Base-by-base conservation (phyloP, 2,329 filamentous ascomycete species). In the Phialophora verrucosa region DNA sequence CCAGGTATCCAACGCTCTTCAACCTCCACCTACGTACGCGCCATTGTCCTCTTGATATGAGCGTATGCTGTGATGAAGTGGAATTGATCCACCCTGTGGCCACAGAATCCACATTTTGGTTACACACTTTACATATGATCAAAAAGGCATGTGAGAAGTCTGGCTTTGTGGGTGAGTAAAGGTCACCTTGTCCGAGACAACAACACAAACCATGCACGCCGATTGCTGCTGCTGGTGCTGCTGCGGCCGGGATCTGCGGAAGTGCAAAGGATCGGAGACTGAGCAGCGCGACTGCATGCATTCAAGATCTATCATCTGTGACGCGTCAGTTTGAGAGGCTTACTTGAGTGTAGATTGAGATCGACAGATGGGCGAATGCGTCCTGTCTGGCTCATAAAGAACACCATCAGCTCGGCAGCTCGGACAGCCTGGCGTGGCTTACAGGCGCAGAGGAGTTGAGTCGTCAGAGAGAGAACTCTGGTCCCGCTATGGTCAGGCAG, bases 61-160 rank as follows among this genome's bases (percentile, higher is more conserved):
- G 14, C 10, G 4, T 27, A 4, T 4, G 49, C 20, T 23, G 49
- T 12, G 49, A 29, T 51, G 49, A 51, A 12, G 49, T 51, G 49
- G 49, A 51, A 23, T 11, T 51, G 49, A 17, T 14, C 49, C 49
- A 25, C 25, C 20, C 20, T 51, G 17, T 44, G 49, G 12, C 49
- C 20, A 51, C 49, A 51, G 49, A 27, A 27, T 29, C 49, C 49
- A 29, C 49, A 27, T 27, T 27, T 10, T 51, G 49, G 49, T 51
- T 23, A 51, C 49, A 51, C 49, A 27, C 4, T 29, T 51, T 20
- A 27, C 49, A 4, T 27, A 6, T 23, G 27, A 10, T 51, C 38
- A 17, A 29, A 23, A 29, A 0, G 20, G 49, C 49, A 51, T 51
- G 49, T 51, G 49, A 51, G 49, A 51, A 12, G 20, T 29, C 11